These are phyloP conservation scores for Globisporangium spinosum DNA, from an alignment of 352 stramenopile genomes.

Conservation along the genomic window DNA sequence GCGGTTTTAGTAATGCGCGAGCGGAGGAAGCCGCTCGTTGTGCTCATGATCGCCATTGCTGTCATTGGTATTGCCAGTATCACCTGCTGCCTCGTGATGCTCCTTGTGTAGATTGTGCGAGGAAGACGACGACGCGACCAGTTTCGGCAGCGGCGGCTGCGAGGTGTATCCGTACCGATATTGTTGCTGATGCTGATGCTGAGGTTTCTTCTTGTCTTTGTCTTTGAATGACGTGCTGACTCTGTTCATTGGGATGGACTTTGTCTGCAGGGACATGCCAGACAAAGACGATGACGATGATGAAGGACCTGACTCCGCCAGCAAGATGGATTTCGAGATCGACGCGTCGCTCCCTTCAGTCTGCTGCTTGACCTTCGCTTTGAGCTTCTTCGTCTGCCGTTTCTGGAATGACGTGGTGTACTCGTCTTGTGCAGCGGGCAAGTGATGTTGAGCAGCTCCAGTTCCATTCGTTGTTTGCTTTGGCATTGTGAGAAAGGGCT, in stretches of 20 bases:
- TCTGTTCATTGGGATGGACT: conserved; percentile 13
- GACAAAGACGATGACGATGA: conserved; percentile 14
- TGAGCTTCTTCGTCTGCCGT: conserved; percentile 44
- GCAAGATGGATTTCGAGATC: conserved; percentile 49
- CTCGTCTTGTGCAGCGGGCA: conserved; percentile 13
- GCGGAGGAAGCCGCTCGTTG: conserved; percentile 45
- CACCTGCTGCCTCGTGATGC: conserved; percentile 18
- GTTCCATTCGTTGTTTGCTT: conserved; percentile 9
- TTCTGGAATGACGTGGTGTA: conserved; percentile 44
- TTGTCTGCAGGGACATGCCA: conserved; percentile 14
- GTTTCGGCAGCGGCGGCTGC: conserved; percentile 46
- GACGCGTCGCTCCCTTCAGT: conserved; percentile 16
- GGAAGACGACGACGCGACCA: conserved; percentile 33
- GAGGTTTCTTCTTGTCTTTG: conserved; percentile 39
- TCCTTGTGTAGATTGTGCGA: conserved; percentile 29
- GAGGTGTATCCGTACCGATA: conserved; percentile 12
- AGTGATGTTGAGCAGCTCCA: conserved; percentile 17
- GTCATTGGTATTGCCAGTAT: conserved; percentile 1
- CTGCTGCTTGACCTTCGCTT: conserved; percentile 39
- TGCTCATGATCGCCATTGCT: conserved; percentile 22
- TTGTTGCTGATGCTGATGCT: conserved; percentile 20
- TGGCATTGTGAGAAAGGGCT: background rate
- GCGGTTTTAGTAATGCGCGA: conserved; percentile 25
- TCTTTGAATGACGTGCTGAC: conserved; percentile 17
- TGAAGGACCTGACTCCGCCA: conserved; percentile 27